Percentiles rank a stretch among this genome's conserved stretches.
Conservation (phyloP, 140 eudicot genomes). For the Ambrosia hybrid region DNA sequence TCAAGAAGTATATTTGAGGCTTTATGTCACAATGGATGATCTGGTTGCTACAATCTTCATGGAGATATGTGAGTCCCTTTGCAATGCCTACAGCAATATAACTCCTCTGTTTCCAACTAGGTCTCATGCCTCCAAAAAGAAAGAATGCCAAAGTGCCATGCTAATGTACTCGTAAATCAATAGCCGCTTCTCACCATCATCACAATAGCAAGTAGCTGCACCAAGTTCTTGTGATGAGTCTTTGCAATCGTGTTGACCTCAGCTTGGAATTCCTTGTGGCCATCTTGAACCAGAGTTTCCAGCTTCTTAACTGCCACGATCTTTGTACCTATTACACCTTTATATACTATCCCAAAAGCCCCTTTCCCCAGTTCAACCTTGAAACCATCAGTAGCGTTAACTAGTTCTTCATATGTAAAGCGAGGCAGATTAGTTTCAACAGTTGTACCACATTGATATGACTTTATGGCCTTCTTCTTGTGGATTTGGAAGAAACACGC, state of each 20-base stretch:
- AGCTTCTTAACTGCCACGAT: constrained; percentile 34
- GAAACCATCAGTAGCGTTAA: constrained; percentile 36
- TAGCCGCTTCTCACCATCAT: constrained; percentile 36
- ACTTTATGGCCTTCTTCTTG: constrained; percentile 10
- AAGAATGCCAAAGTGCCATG: too few species aligned
- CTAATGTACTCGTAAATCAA: constrained; percentile 44
- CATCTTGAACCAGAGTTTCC: constrained; percentile 23
- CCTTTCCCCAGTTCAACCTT: constrained; percentile 49
- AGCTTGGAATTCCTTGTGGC: constrained; percentile 27
- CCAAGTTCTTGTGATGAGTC: too few species aligned
- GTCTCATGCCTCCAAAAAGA: too few species aligned
- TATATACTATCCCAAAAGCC: too few species aligned
- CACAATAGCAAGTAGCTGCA: constrained; percentile 40
- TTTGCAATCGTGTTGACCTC: constrained; percentile 29
- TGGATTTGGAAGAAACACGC: neutral
- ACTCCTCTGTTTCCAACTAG: too few species aligned
- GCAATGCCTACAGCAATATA: too few species aligned
- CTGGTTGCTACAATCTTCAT: too few species aligned
- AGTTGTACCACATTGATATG: neutral
- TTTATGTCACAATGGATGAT: constrained; percentile 44
- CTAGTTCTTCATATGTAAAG: constrained; percentile 41
- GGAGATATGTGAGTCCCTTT: too few species aligned
- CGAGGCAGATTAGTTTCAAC: constrained; percentile 28
- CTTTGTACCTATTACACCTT: constrained; percentile 11
- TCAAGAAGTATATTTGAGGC: constrained; percentile 30